Conservation (phyloP, 805 yeast species). For the Yamadazyma phyllophila region DNA sequence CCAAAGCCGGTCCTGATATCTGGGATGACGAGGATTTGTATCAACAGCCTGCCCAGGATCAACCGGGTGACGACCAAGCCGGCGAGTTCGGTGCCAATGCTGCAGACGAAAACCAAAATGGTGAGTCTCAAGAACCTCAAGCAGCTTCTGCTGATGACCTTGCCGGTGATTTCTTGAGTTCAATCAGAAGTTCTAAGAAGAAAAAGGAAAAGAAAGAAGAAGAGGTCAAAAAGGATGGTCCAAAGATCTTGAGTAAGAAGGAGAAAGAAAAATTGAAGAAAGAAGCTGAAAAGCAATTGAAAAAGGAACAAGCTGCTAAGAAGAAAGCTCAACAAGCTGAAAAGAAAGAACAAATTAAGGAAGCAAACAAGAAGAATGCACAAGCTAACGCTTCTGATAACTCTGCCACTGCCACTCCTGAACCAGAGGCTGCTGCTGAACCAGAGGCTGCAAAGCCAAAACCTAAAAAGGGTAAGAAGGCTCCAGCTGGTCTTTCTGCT, state of each 20-base stretch:
- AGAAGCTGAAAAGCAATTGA: conserved; percentile 84
- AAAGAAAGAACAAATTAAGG: conserved; percentile 56
- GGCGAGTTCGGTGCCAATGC: conserved; percentile 4
- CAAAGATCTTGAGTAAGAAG: conserved; percentile 83
- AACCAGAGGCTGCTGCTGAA: conserved; percentile 21
- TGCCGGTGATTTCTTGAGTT: conserved; percentile 77
- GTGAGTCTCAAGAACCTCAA: conserved; percentile 16
- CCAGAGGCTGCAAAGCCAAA: conserved; percentile 31
- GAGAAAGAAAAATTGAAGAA: conserved; percentile 95
- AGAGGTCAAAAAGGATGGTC: conserved; percentile 54
- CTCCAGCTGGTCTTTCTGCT: conserved; percentile 88
- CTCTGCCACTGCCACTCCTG: conserved; percentile 31
- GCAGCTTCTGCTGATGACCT: conserved; percentile 22
- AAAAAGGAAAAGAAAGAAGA: conserved; percentile 59
- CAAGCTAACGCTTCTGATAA: conserved; percentile 29
- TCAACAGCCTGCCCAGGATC: conserved; percentile 7
- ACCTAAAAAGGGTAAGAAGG: conserved; percentile 61
- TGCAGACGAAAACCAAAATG: background rate
- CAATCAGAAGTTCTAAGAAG: conserved; percentile 77
- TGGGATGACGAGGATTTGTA: conserved; percentile 67
- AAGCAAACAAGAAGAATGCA: conserved; percentile 44
- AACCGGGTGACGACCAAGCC: background rate
- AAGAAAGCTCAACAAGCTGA: conserved; percentile 72
- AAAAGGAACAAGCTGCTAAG: conserved; percentile 85
- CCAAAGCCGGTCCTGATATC: conserved; percentile 63